phyloP scores from a whole-genome alignment of 148 eudicot species.

The Rhododendron ferrugineum region DNA sequence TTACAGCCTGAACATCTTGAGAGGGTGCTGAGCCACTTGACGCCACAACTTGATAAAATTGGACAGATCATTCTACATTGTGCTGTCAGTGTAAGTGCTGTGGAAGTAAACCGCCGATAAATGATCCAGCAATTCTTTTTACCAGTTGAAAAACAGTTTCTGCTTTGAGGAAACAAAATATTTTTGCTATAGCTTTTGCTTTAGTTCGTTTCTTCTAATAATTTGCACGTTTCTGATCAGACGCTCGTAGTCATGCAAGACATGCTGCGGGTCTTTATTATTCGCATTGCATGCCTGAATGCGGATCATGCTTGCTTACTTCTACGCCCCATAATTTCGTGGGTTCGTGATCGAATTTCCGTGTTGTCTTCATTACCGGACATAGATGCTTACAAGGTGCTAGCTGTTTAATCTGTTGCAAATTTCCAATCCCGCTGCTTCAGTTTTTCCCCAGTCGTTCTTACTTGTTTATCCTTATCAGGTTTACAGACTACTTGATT shows the following conservation, averaged over 20 bases:
- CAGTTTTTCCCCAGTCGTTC: background rate
- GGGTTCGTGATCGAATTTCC: conserved; percentile 46
- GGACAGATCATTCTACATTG: conserved; percentile 72
- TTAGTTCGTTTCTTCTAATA: conserved; percentile 1
- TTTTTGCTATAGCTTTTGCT: background rate
- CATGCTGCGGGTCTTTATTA: conserved; percentile 77
- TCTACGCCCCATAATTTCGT: conserved; percentile 62
- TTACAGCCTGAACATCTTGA: conserved; percentile 48
- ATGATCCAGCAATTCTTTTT: background rate
- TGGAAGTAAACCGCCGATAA: background rate
- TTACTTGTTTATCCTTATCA: conserved; percentile 21
- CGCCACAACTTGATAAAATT: conserved; percentile 65
- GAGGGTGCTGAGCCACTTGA: conserved; percentile 62
- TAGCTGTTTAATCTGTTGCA: background rate
- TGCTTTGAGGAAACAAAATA: background rate
- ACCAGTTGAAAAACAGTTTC: no score
- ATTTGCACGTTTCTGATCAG: conserved; percentile 31
- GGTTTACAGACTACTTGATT: conserved; percentile 68
- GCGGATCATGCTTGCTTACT: conserved; percentile 55
- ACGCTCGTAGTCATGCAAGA: conserved; percentile 81
- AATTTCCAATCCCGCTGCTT: background rate
- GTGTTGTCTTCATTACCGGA: conserved; percentile 48
- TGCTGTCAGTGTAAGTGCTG: conserved; percentile 75
- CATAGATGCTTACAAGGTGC: conserved; percentile 79
- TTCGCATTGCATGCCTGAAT: conserved; percentile 68